phyloP scores from a whole-genome alignment of 179 eudicot species.

The Amaranthus tricolor region DNA sequence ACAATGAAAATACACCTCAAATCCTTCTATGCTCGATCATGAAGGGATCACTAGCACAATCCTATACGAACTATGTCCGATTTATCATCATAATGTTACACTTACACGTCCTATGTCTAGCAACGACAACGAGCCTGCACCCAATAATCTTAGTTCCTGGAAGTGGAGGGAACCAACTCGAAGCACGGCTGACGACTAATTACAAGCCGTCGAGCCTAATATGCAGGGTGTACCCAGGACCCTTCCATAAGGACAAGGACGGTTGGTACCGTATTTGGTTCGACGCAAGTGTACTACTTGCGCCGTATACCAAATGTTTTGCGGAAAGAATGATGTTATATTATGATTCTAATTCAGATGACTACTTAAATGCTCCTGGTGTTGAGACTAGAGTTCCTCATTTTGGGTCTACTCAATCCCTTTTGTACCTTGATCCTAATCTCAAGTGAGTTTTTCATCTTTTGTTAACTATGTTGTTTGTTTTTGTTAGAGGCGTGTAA shows the following conservation, averaged over 20 bases:
- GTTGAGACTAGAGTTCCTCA: conserved; percentile 65
- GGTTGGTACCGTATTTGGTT: conserved; percentile 96
- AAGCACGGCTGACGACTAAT: conserved; percentile 60
- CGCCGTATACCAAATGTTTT: conserved; percentile 75
- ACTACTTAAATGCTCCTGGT: conserved; percentile 78
- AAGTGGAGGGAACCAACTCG: conserved; percentile 83
- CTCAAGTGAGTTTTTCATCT: conserved; percentile 49
- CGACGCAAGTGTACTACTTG: conserved; percentile 57
- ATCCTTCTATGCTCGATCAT: not conserved
- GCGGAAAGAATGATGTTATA: conserved; percentile 63
- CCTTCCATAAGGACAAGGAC: conserved; percentile 37
- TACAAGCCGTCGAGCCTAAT: conserved; percentile 62
- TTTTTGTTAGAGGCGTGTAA: not conserved
- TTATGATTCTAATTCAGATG: conserved; percentile 64
- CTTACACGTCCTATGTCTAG: conserved; percentile 17
- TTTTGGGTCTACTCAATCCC: conserved; percentile 63
- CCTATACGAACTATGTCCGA: conserved; percentile 13
- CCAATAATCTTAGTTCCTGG: conserved; percentile 82
- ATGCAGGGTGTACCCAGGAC: conserved; percentile 49
- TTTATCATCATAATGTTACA: conserved; percentile 19
- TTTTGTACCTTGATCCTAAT: conserved; percentile 65
- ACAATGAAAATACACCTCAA: not conserved
- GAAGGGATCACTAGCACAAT: not conserved
- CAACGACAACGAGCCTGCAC: conserved; percentile 33
- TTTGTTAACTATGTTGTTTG: not conserved